Percentiles rank a stretch among this genome's conserved stretches.
Evolutionary conservation across 2,329 filamentous ascomycete species (phyloP).

Genomic region (Escovopsis weberi): DNA sequence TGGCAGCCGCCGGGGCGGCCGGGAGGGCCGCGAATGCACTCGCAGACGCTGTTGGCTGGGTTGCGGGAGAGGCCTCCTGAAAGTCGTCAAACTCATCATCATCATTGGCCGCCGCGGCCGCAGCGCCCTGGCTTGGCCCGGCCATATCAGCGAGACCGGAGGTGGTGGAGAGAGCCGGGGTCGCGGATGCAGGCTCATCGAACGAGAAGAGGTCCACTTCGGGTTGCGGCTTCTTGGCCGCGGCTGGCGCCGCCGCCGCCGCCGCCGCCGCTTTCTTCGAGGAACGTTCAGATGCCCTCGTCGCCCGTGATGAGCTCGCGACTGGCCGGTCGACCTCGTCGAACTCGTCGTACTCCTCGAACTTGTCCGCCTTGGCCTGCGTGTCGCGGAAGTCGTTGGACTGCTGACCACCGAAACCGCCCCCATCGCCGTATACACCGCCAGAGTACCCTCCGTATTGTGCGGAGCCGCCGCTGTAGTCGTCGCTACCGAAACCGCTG

Average conservation of each 20-base stretch:
- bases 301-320: slow-evolving; percentile 31
- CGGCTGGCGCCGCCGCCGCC: slow-evolving; percentile 42
- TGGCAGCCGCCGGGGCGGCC: slow-evolving; percentile 32
- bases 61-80: slow-evolving; percentile 63
- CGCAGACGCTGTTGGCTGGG: slow-evolving; percentile 29
- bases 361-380: slow-evolving; percentile 51
- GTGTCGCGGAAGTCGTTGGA: slow-evolving; percentile 55
- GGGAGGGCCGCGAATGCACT: slow-evolving; percentile 25
- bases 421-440: slow-evolving; percentile 87
- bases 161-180: slow-evolving; percentile 29
- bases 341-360: slow-evolving; percentile 95
- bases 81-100: slow-evolving; percentile 98
- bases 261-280: slow-evolving; percentile 24
- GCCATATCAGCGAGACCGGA: slow-evolving; percentile 33
- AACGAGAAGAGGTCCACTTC: slow-evolving; percentile 89
- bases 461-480: slow-evolving; percentile 43
- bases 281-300: slow-evolving; percentile 18
- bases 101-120: slow-evolving; percentile 29
- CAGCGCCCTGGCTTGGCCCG: slow-evolving; percentile 10
- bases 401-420: slow-evolving; percentile 72
- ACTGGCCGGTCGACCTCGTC: slow-evolving; percentile 53
- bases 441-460: slow-evolving; percentile 47
- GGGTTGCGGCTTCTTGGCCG: slow-evolving; percentile 71
- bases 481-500: slow-evolving; percentile 78
- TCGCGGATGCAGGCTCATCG: slow-evolving; percentile 49